Percentiles rank a stretch among this genome's conserved stretches.
Evolutionary conservation across 768 basidiomycete species (phyloP).

Genomic region (Ramaria rubella): DNA sequence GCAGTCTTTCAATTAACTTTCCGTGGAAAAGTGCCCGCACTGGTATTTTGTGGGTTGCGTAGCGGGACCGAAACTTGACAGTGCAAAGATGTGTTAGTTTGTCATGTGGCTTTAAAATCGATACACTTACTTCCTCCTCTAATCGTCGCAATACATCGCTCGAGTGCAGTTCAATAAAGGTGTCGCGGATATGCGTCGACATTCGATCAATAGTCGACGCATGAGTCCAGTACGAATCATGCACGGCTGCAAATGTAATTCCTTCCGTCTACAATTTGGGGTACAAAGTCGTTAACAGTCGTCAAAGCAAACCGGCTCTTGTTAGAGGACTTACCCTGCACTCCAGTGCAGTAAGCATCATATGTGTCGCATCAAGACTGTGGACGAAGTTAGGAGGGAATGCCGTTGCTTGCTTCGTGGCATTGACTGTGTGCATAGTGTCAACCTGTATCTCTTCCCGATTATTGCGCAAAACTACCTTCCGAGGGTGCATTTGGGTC

Average conservation of each 20-base stretch:
- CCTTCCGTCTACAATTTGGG: constrained; percentile 46
- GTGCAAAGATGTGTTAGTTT: neutral
- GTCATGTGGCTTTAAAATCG: neutral
- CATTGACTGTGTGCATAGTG: constrained; percentile 47
- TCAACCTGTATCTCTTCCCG: neutral
- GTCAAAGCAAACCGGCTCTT: neutral
- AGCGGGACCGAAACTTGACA: constrained; percentile 65
- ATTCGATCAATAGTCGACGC: constrained; percentile 80
- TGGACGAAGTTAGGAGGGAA: constrained; percentile 99
- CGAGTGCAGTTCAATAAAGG: constrained; percentile 88
- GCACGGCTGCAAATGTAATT: constrained; percentile 89
- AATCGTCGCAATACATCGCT: constrained; percentile 76
- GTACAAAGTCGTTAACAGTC: neutral
- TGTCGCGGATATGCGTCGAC: constrained; percentile 84
- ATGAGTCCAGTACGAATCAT: constrained; percentile 99
- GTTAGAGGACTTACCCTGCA: no score
- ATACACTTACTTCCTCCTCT: constrained; percentile 55
- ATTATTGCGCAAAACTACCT: constrained; percentile 34
- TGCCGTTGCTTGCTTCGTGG: constrained; percentile 85
- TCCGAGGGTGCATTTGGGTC: constrained; percentile 75
- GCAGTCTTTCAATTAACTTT: constrained; percentile 35
- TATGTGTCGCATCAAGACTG: constrained; percentile 95
- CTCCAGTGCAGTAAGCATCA: constrained; percentile 93
- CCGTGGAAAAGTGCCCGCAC: constrained; percentile 38
- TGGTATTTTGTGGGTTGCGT: constrained; percentile 65